Percentiles rank a stretch among this genome's conserved stretches.
These are phyloP conservation scores for Acorus calamus DNA, from an alignment of 106 monocot species.

Conservation along the genomic window DNA sequence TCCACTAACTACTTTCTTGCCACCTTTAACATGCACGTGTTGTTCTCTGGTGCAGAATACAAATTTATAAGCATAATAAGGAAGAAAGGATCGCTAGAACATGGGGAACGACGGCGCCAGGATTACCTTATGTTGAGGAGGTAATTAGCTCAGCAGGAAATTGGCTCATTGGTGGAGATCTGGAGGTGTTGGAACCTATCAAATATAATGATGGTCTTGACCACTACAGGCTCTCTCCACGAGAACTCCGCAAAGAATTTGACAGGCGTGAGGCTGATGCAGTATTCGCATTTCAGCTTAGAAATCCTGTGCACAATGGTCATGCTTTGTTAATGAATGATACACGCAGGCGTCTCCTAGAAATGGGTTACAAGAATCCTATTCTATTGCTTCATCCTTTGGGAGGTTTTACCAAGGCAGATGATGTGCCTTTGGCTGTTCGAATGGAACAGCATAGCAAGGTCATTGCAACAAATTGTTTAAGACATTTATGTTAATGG, in stretches of 20 bases:
- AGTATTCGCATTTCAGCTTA: conserved; percentile 92
- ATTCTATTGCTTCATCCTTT: conserved; percentile 87
- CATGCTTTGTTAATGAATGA: conserved; percentile 98
- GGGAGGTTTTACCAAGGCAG: conserved; percentile 90
- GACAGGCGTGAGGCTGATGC: conserved; percentile 81
- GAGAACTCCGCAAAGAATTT: conserved; percentile 79
- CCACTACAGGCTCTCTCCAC: conserved; percentile 83
- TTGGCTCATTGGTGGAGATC: conserved; percentile 92
- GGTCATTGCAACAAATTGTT: conserved; percentile 25
- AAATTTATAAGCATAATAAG: conserved; percentile 94
- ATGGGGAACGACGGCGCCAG: conserved; percentile 89
- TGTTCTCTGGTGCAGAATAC: conserved; percentile 29
- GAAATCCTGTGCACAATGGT: conserved; percentile 96
- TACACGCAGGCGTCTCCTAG: conserved; percentile 72
- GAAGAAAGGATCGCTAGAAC: conserved; percentile 96
- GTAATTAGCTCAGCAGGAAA: conserved; percentile 69
- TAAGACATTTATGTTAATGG: not conserved
- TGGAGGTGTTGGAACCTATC: conserved; percentile 84
- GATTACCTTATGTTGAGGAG: conserved; percentile 88
- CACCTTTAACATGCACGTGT: not conserved
- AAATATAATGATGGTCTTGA: conserved; percentile 98
- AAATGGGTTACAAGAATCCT: conserved; percentile 96
- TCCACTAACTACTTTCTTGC: too few species aligned
- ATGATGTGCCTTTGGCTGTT: conserved; percentile 91
- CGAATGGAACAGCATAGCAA: conserved; percentile 98